Percentiles rank a stretch among this genome's conserved stretches.
Evolutionary conservation across 2,329 filamentous ascomycete species (phyloP).

Genomic region (Diaporthe velutina): DNA sequence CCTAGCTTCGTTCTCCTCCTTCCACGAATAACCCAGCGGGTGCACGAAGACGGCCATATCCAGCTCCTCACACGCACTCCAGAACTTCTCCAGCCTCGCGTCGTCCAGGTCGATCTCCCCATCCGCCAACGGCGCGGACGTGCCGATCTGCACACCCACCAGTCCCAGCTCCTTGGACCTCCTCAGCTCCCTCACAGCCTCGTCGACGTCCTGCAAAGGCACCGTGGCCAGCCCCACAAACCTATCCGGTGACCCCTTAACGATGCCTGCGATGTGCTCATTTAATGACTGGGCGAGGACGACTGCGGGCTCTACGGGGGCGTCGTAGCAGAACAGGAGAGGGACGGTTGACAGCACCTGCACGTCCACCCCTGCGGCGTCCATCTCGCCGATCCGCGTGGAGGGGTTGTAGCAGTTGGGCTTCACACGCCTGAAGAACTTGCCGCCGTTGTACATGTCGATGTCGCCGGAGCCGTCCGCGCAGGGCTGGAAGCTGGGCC

Average conservation of each 20-base stretch:
- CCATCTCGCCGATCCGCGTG: conserved; percentile 49
- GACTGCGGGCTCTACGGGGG: conserved; percentile 45
- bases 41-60: conserved; percentile 51
- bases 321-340: conserved; percentile 53
- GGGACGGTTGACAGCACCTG: conserved; percentile 53
- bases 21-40: conserved; percentile 50
- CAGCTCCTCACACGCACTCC: conserved; percentile 49
- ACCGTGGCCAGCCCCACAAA: conserved; percentile 52
- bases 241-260: conserved; percentile 43
- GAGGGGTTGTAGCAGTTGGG: conserved; percentile 49
- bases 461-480: conserved; percentile 44
- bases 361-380: conserved; percentile 50
- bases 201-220: conserved; percentile 48
- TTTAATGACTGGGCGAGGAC: conserved; percentile 50
- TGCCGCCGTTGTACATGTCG: conserved; percentile 51
- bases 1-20: conserved; percentile 48
- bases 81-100: conserved; percentile 47
- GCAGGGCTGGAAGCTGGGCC: conserved; percentile 47
- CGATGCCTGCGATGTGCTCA: conserved; percentile 48
- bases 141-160: conserved; percentile 51
- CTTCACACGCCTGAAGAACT: conserved; percentile 51
- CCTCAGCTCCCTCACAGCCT: conserved; percentile 47
- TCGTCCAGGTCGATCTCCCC: conserved; percentile 49
- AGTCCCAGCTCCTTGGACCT: conserved; percentile 45
- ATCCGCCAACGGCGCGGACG: conserved; percentile 43